phyloP scores from a whole-genome alignment of 352 stramenopile species.

The Pythium insidiosum region DNA sequence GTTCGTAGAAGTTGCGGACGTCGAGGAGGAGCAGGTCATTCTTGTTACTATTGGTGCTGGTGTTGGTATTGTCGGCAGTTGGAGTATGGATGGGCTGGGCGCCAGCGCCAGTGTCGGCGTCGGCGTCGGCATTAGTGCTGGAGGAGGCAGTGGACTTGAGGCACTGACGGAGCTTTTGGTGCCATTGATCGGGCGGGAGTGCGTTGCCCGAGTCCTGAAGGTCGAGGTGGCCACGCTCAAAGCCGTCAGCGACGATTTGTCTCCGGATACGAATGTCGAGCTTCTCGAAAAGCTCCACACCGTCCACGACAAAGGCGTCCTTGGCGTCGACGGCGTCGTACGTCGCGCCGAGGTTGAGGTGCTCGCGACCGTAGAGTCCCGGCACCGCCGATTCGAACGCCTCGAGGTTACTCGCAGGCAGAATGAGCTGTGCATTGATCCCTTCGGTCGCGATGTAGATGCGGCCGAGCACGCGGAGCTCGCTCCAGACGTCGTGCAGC shows the following conservation, averaged over 20 bases:
- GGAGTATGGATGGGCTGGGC: too few species aligned
- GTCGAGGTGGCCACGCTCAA: slow-evolving; percentile 18
- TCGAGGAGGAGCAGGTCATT: slow-evolving; percentile 27
- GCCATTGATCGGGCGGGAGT: slow-evolving; percentile 22
- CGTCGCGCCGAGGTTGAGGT: slow-evolving; percentile 49
- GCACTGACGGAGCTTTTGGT: slow-evolving; percentile 22
- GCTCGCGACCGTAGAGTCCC: slow-evolving; percentile 30
- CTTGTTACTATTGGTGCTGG: too few species aligned
- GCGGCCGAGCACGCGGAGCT: slow-evolving; percentile 42
- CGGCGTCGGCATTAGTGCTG: too few species aligned
- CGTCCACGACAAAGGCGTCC: too few species aligned
- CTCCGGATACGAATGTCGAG: slow-evolving; percentile 86
- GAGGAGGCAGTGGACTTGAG: too few species aligned
- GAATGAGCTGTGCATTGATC: slow-evolving; percentile 93
- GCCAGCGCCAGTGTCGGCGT: too few species aligned
- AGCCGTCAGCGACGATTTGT: slow-evolving; percentile 89
- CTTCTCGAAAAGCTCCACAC: slow-evolving; percentile 45
- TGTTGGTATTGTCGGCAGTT: too few species aligned
- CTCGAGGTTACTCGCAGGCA: slow-evolving; percentile 71
- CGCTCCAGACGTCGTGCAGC: slow-evolving; percentile 29
- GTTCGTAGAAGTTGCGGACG: slow-evolving; percentile 50
- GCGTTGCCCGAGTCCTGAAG: slow-evolving; percentile 18
- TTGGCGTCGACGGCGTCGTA: slow-evolving; percentile 12
- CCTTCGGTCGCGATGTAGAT: slow-evolving; percentile 93
- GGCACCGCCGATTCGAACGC: slow-evolving; percentile 62